These are phyloP conservation scores for Xylaria curta DNA, from an alignment of 495 filamentous ascomycete species.

Conservation along the genomic window DNA sequence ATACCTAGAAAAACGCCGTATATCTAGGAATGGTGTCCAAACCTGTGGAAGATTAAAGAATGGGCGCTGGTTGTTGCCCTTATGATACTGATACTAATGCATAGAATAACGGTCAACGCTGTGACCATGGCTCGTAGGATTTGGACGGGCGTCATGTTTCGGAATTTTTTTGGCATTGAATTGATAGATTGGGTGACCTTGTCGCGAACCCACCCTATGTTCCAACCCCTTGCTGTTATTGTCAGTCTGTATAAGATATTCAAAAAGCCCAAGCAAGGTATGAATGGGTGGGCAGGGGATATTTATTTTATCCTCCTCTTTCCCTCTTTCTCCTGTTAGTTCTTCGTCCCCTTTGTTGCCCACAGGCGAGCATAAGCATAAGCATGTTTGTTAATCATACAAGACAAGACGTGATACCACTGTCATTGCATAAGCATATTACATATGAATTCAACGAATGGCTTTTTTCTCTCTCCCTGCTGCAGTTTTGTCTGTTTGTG, in stretches of 20 bases:
- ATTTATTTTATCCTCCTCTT: background rate
- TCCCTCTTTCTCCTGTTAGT: slow-evolving; percentile 4
- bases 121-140: slow-evolving; percentile 7
- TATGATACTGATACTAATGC: slow-evolving; percentile 19
- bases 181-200: slow-evolving; percentile 13
- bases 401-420: slow-evolving; percentile 30
- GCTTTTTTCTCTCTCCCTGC: background rate
- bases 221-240: background rate
- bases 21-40: background rate
- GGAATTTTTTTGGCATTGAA: slow-evolving; percentile 19
- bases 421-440: slow-evolving; percentile 25
- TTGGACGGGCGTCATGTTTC: slow-evolving; percentile 10
- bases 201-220: background rate
- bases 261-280: background rate
- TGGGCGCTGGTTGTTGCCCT: background rate
- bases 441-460: slow-evolving; percentile 27
- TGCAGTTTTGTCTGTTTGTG: background rate
- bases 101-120: slow-evolving; percentile 16
- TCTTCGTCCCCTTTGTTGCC: slow-evolving; percentile 11
- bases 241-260: slow-evolving; percentile 11
- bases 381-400: slow-evolving; percentile 27
- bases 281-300: background rate
- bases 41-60: background rate
- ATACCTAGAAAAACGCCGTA: background rate
- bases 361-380: slow-evolving; percentile 15